A percentile compares a stretch with the other conserved stretches of the same genome.
These are phyloP conservation scores for Elongisporangium prolatum DNA, from an alignment of 352 stramenopile genomes.

Conservation along the genomic window DNA sequence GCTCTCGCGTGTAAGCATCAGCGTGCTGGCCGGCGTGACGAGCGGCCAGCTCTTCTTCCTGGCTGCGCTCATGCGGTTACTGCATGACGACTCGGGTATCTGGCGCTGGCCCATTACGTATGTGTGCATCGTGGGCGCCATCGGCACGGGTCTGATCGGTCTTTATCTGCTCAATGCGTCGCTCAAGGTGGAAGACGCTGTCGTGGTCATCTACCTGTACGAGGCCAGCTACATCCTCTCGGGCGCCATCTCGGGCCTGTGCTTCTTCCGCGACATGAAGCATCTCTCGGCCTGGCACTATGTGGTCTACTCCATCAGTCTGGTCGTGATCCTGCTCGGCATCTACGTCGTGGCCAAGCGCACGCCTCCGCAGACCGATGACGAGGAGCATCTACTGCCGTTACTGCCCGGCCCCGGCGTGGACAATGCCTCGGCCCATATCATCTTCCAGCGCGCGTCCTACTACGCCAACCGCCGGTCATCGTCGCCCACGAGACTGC, in stretches of 20 bases:
- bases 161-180: slow-evolving; percentile 75
- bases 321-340: slow-evolving; percentile 61
- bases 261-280: slow-evolving; percentile 81
- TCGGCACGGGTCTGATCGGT: slow-evolving; percentile 57
- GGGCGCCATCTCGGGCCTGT: slow-evolving; percentile 68
- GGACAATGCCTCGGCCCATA: slow-evolving; percentile 34
- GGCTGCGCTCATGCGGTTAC: slow-evolving; percentile 52
- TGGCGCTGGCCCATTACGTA: slow-evolving; percentile 67
- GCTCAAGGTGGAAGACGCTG: slow-evolving; percentile 74
- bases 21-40: slow-evolving; percentile 61
- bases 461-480: slow-evolving; percentile 54
- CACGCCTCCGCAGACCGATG: slow-evolving; percentile 28
- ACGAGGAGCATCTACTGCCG: slow-evolving; percentile 56
- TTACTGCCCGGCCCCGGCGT: slow-evolving; percentile 40
- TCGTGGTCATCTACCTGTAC: slow-evolving; percentile 84
- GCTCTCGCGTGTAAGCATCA: slow-evolving; percentile 47
- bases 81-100: slow-evolving; percentile 52
- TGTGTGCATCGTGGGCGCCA: slow-evolving; percentile 50
- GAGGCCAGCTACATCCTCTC: slow-evolving; percentile 76
- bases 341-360: slow-evolving; percentile 71
- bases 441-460: slow-evolving; percentile 49
- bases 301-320: slow-evolving; percentile 66
- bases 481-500: slow-evolving; percentile 25
- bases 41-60: slow-evolving; percentile 81
- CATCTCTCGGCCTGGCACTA: slow-evolving; percentile 60